phyloP scores from a whole-genome alignment of 208 protist species.

The Leishmania martiniquensis region DNA sequence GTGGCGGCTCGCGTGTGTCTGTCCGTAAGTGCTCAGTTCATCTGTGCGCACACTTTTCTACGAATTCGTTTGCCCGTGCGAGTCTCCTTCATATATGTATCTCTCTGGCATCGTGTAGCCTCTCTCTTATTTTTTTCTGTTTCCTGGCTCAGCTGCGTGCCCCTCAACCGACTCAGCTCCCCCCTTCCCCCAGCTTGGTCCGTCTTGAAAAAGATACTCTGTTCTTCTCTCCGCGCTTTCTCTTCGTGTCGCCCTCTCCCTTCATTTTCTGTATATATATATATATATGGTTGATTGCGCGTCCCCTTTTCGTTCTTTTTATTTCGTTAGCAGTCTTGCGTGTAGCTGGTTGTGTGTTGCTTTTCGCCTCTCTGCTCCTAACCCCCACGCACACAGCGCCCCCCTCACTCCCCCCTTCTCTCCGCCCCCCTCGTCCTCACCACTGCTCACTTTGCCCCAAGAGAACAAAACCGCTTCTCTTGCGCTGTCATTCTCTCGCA shows the following conservation, averaged over 20 bases:
- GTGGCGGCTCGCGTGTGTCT: neutral
- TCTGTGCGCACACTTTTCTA: neutral
- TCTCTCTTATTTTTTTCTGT: constrained; percentile 4
- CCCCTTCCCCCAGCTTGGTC: neutral
- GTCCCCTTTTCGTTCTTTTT: neutral
- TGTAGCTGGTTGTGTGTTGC: neutral
- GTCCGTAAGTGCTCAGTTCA: neutral
- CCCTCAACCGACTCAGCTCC: neutral
- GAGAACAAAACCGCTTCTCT: too few relatives aligned
- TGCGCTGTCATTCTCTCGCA: too few relatives aligned
- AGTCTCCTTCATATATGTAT: neutral
- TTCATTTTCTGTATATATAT: neutral
- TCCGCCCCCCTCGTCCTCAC: too few relatives aligned
- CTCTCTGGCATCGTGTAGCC: neutral
- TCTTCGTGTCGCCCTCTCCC: neutral
- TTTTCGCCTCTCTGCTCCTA: neutral
- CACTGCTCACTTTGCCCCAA: too few relatives aligned
- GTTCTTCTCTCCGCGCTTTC: neutral
- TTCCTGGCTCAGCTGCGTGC: neutral
- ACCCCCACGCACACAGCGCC: neutral
- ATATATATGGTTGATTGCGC: neutral
- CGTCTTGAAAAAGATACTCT: neutral
- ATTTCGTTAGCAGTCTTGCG: neutral
- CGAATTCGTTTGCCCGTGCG: neutral
- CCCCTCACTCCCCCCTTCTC: too few relatives aligned